Evolutionary conservation across 73 alveolate species (phyloP).

Genomic region (Breviolum minutum): DNA sequence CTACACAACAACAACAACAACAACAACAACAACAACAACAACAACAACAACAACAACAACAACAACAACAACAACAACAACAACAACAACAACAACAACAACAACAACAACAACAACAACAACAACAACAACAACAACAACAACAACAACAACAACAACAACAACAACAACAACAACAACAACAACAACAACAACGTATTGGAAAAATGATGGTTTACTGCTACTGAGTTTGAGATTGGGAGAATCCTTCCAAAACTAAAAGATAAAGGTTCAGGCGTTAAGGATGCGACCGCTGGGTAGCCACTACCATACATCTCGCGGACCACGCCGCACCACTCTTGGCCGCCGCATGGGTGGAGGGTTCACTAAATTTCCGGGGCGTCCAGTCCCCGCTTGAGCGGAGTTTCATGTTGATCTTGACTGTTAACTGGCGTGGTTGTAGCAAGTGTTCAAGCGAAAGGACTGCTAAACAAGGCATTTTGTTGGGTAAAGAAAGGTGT

Average conservation of each 20-base stretch:
- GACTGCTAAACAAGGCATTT: background rate
- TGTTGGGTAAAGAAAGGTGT: background rate
- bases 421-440: too few species aligned
- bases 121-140: too few species aligned
- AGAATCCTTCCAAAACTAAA: background rate
- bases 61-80: background rate
- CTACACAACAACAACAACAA: too few species aligned
- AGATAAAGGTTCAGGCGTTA: too few species aligned
- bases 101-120: background rate
- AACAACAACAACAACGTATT: background rate
- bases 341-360: too few species aligned
- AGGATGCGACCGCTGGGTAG: conserved; percentile 25
- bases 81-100: background rate
- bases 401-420: too few species aligned
- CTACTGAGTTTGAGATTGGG: background rate
- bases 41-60: background rate
- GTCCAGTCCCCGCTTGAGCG: too few species aligned
- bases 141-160: background rate
- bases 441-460: background rate
- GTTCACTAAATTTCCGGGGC: too few species aligned
- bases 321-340: too few species aligned
- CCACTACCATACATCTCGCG: conserved; percentile 36
- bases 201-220: background rate
- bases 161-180: background rate
- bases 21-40: too few species aligned